Evolutionary conservation across 2,329 filamentous ascomycete species (phyloP), one percentile per base, ranked within the genome.

Genomic region (Pleoardoris graminearum): DNA sequence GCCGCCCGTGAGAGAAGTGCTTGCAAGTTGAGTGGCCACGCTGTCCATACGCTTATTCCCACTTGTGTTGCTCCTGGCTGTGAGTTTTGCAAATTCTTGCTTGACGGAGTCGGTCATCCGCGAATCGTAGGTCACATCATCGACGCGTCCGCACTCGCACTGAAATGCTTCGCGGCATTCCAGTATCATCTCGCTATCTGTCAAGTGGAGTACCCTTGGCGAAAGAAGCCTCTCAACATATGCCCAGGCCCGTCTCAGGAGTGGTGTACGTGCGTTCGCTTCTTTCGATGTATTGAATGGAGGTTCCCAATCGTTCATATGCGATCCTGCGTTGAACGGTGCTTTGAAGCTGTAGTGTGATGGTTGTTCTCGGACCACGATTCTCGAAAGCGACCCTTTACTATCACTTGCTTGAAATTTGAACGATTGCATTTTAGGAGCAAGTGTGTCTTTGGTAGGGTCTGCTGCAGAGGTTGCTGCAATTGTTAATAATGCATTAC

Each of bases 311-410:
- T 71, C 67, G 16, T 70, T 71, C 66, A 72, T 69, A 36, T 71
- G 67, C 11, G 67, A 62, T 7, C 62, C 59, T 48, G 65, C 65
- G 44, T 68, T 64, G 48, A 70, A 72, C 12, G 68, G 58, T 16
- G 67, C 67, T 46, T 71, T 71, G 60, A 72, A 71, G 48, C 68
- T 70, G 50, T 72, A 70, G 30, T 73, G 70, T 14, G 58, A 65
- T 5, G 69, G 68, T 30, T 73, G 70, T 50, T 73, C 69, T 19
- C 70, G 61, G 7, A 71, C 67, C 25, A 68, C 69, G 16, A 71
- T 61, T 44, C 64, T 66, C 30, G 62, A 60, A 11, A 66, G 51
- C 2, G 65, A 69, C 3, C 68, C 68, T 52, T 65, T 68, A 50
- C 58, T 66, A 39, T 73, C 70, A 10, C 63, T 67, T 16, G 63